These are phyloP conservation scores for Antitrichia curtipendula DNA, from an alignment of 225 moss, liverwort and hornwort genomes.

Conservation along the genomic window DNA sequence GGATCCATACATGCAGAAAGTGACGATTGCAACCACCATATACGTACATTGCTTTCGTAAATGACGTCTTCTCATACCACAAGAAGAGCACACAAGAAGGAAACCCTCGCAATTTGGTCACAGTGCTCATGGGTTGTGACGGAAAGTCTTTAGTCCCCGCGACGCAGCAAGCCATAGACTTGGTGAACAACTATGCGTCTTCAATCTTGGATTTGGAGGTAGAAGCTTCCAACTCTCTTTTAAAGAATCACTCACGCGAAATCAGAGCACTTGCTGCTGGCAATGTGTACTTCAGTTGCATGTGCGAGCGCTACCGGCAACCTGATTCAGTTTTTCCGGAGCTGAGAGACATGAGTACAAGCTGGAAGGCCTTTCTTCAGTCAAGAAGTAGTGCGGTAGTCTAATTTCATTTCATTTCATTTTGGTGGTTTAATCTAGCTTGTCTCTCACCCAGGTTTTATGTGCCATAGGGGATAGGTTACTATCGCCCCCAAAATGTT, in stretches of 20 bases:
- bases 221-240: background rate
- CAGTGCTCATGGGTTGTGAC: no score
- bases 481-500: background rate
- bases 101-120: no score
- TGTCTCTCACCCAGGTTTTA: background rate
- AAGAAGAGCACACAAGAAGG: no score
- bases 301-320: background rate
- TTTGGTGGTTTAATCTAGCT: background rate
- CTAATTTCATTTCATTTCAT: background rate
- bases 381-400: background rate
- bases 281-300: background rate
- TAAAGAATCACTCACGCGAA: background rate
- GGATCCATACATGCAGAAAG: no score
- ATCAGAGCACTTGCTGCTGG: background rate
- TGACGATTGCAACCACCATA: no score
- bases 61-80: no score
- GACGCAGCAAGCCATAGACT: background rate
- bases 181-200: background rate
- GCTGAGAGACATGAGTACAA: background rate
- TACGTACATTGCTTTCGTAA: no score
- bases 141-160: no score
- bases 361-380: background rate
- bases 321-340: background rate
- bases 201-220: background rate
- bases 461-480: no score